Conservation (phyloP, 2,329 filamentous ascomycete species). For the Ophiocordyceps camponoti-floridani region DNA sequence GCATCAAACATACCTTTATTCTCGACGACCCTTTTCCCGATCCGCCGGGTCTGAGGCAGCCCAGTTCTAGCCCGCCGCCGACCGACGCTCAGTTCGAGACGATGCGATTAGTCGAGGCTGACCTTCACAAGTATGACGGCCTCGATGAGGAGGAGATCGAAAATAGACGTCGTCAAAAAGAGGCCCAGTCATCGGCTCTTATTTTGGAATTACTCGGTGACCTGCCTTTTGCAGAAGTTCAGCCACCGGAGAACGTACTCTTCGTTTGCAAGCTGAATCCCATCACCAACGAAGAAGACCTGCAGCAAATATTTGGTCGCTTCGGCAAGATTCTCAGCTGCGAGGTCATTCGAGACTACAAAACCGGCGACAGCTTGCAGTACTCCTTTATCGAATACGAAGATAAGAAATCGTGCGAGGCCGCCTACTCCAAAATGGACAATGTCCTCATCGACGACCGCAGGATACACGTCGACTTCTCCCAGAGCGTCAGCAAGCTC, state of each 20-base stretch:
- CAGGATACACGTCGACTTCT: slow-evolving; percentile 96
- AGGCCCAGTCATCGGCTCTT: slow-evolving; percentile 83
- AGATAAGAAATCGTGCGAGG: slow-evolving; percentile 80
- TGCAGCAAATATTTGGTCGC: slow-evolving; percentile 90
- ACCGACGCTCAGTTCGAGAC: slow-evolving; percentile 76
- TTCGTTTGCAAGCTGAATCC: slow-evolving; percentile 99
- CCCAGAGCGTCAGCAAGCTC: slow-evolving; percentile 77
- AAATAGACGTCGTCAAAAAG: slow-evolving; percentile 64
- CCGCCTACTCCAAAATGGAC: slow-evolving; percentile 98
- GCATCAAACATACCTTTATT: slow-evolving; percentile 80
- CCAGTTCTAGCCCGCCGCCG: slow-evolving; percentile 63
- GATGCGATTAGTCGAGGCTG: slow-evolving; percentile 80
- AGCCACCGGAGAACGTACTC: slow-evolving; percentile 88
- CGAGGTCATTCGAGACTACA: slow-evolving; percentile 86
- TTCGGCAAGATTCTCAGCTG: slow-evolving; percentile 92
- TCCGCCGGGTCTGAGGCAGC: slow-evolving; percentile 56
- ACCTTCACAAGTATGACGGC: slow-evolving; percentile 54
- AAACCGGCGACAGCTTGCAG: slow-evolving; percentile 85
- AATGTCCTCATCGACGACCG: slow-evolving; percentile 92
- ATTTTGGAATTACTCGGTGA: slow-evolving; percentile 97
- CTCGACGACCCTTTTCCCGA: slow-evolving; percentile 88
- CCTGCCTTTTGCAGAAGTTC: slow-evolving; percentile 90
- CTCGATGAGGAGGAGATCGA: slow-evolving; percentile 66
- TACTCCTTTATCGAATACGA: slow-evolving; percentile 98
- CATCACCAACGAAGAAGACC: slow-evolving; percentile 83